Conservation (phyloP, 768 basidiomycete species). For the Strobilomyces confusus region DNA sequence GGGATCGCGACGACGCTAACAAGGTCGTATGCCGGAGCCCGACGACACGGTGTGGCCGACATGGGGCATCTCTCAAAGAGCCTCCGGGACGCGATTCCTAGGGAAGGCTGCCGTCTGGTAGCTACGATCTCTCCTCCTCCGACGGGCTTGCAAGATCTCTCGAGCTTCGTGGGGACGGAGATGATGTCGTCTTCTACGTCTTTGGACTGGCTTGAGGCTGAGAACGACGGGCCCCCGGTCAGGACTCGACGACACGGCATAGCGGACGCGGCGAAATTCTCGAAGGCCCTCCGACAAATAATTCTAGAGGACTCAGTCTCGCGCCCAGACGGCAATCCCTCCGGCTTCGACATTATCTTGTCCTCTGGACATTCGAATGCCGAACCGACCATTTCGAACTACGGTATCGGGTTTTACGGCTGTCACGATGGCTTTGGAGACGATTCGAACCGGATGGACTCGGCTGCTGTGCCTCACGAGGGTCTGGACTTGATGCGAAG, state of each 20-base stretch:
- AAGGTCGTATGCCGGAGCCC: not conserved
- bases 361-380: too few species aligned
- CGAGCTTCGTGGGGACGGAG: not conserved
- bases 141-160: not conserved
- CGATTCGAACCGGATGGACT: too few species aligned
- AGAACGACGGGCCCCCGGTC: not conserved
- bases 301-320: too few species aligned
- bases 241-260: too few species aligned
- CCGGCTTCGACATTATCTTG: too few species aligned
- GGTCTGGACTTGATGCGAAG: constrained; percentile 10
- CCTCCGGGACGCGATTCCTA: not conserved
- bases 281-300: too few species aligned
- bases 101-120: not conserved
- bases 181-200: not conserved
- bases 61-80: not conserved
- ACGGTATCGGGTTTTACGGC: too few species aligned
- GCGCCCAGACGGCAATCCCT: too few species aligned
- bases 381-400: too few species aligned
- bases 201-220: not conserved
- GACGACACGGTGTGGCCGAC: constrained; percentile 12
- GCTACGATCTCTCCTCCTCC: not conserved
- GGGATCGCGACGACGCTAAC: not conserved
- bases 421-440: too few species aligned
- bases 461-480: not conserved
- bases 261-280: too few species aligned